Evolutionary conservation across 2,329 filamentous ascomycete species (phyloP).

Genomic region (Colletotrichum incanum): DNA sequence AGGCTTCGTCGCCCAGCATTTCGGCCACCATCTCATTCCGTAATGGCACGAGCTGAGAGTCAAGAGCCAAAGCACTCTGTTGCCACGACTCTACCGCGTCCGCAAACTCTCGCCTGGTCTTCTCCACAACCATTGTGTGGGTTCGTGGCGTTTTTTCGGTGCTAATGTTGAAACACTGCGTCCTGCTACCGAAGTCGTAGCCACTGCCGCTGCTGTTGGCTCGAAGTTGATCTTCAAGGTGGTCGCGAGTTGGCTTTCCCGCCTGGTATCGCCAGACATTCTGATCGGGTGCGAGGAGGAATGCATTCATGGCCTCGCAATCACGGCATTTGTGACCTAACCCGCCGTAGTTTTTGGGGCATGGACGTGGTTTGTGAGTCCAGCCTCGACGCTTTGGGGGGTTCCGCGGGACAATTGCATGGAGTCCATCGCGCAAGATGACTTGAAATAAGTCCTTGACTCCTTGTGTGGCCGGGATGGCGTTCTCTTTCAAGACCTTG

Average conservation of each 20-base stretch:
- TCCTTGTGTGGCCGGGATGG: neutral
- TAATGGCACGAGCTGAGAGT: neutral
- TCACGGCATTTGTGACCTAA: neutral
- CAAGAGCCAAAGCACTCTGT: neutral
- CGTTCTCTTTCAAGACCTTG: neutral
- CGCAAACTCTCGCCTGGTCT: constrained; percentile 6
- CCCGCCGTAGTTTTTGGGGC: neutral
- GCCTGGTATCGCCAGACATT: neutral
- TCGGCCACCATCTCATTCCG: neutral
- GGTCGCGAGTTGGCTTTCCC: neutral
- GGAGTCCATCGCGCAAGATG: neutral
- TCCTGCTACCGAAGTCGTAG: neutral
- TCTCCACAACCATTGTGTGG: neutral
- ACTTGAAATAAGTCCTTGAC: neutral
- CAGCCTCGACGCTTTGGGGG: neutral
- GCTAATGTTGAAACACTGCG: neutral
- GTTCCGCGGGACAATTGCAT: neutral
- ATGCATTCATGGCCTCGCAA: neutral
- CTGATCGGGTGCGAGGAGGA: constrained; percentile 5
- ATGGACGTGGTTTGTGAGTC: neutral
- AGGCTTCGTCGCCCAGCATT: neutral
- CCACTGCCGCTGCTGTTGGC: neutral
- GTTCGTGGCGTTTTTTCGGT: neutral
- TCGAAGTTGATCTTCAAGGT: neutral
- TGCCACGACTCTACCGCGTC: constrained; percentile 5